Evolutionary conservation across 192 early-diverging fungal genomes (phyloP), one percentile per base, ranked within the genome.

Genomic region (Umbelopsis ramanniana): DNA sequence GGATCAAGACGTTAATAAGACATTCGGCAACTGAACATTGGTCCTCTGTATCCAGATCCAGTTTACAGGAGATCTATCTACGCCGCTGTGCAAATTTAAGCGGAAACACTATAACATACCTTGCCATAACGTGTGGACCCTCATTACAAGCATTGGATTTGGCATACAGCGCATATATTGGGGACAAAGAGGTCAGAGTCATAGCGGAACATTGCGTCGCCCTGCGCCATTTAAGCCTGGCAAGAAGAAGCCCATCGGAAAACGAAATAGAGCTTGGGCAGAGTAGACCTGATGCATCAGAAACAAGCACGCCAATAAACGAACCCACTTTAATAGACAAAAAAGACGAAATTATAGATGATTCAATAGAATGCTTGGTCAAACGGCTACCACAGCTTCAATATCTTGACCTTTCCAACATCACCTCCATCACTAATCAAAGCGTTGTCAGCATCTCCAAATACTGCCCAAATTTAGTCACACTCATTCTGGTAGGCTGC

Each of bases 331-430:
- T 63, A 19, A 14, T 9, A 14, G 26, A 19, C 9, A 19, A 1
- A 38, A 38, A 37, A 11, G 26, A 63, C 15, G 57, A 37, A 37
- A 63, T 63, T 33, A 5, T 35, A 4, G 57, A 63, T 63, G 57
- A 7, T 12, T 35, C 57, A 14, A 63, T 63, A 11, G 57, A 63
- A 4, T 63, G 37, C 12, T n/a, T 63, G 26, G 26, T 63, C 33
- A 63, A 37, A 19, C 24, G 17, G 15, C 33, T 63, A n/a, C 48
- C 48, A 50, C 17, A 29, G 1, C 57, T 63, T 12, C 7, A 12
- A 17, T 35, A 63, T 37, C 57, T 63, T 33, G 57, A 63, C 26
- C 29, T 63, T 37, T 63, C 57, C 35, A 63, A 63, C 33, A 33
- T 63, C 7, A 19, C 33, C 15, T n/a, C 33, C 6, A 35, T 63